phyloP scores from a whole-genome alignment of 2,329 filamentous ascomycete species.

The Gyromitra esculenta region DNA sequence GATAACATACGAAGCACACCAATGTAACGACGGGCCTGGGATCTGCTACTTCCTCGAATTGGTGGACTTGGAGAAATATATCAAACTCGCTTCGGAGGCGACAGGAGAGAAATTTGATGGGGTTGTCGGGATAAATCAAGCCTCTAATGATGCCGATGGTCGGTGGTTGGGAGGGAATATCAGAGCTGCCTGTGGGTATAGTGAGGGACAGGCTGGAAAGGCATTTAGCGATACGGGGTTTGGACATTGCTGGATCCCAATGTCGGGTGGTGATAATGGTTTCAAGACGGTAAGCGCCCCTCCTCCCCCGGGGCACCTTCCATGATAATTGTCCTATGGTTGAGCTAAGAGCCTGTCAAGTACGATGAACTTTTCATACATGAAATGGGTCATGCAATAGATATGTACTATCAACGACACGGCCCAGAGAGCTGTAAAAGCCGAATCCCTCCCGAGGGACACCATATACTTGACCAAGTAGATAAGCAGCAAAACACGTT shows the following conservation, averaged over 20 bases:
- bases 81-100: constrained; percentile 1
- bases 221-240: constrained; percentile 41
- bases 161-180: constrained; percentile 40
- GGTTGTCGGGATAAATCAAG: constrained; percentile 40
- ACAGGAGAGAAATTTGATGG: constrained; percentile 41
- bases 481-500: constrained; percentile 40
- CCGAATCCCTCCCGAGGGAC: constrained; percentile 41
- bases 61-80: constrained; percentile 28
- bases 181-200: constrained; percentile 41
- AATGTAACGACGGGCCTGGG: constrained; percentile 36
- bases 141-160: constrained; percentile 33
- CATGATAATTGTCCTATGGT: not conserved
- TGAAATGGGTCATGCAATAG: constrained; percentile 44
- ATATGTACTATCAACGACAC: constrained; percentile 41
- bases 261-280: constrained; percentile 27
- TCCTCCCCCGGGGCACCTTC: not conserved
- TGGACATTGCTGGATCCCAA: constrained; percentile 45
- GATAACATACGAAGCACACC: constrained; percentile 28
- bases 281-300: constrained; percentile 35
- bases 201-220: constrained; percentile 36
- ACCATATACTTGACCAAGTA: constrained; percentile 43
- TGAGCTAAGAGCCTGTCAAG: not conserved
- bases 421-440: constrained; percentile 33
- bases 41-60: constrained; percentile 43
- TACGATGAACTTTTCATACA: constrained; percentile 47